phyloP scores from a whole-genome alignment of 805 yeast genomes.

The Myxozyma lipomycoides region DNA sequence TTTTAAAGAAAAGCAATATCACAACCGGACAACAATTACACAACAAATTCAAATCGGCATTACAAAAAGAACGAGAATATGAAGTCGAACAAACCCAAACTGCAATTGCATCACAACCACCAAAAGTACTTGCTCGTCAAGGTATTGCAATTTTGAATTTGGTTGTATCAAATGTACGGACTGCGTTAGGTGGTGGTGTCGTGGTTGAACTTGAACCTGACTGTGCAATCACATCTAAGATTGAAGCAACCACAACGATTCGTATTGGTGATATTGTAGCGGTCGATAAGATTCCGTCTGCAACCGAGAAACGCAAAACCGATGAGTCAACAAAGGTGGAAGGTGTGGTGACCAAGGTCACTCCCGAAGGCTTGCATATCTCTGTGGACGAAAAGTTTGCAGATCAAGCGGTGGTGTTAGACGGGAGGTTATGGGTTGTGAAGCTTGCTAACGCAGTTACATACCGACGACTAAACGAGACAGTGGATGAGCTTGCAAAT shows the following conservation, averaged over 20 bases:
- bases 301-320: slow-evolving; percentile 8
- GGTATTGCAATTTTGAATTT: slow-evolving; percentile 78
- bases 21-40: background rate
- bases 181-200: slow-evolving; percentile 76
- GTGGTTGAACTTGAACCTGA: slow-evolving; percentile 61
- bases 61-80: slow-evolving; percentile 46
- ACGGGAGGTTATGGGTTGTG: slow-evolving; percentile 59
- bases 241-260: slow-evolving; percentile 29
- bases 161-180: slow-evolving; percentile 53
- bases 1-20: background rate
- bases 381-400: slow-evolving; percentile 59
- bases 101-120: slow-evolving; percentile 48
- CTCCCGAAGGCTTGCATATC: slow-evolving; percentile 48
- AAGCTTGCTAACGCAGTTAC: slow-evolving; percentile 47
- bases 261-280: slow-evolving; percentile 29
- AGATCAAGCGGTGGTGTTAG: slow-evolving; percentile 48
- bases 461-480: slow-evolving; percentile 57
- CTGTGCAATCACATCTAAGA: slow-evolving; percentile 41
- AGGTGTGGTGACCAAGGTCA: slow-evolving; percentile 63
- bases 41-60: slow-evolving; percentile 15
- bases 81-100: slow-evolving; percentile 49
- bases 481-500: slow-evolving; percentile 52
- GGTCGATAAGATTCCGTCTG: slow-evolving; percentile 1
- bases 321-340: slow-evolving; percentile 39
- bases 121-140: slow-evolving; percentile 59